phyloP scores from a whole-genome alignment of 2,329 filamentous ascomycete genomes.

The Cladorrhinum sp. region DNA sequence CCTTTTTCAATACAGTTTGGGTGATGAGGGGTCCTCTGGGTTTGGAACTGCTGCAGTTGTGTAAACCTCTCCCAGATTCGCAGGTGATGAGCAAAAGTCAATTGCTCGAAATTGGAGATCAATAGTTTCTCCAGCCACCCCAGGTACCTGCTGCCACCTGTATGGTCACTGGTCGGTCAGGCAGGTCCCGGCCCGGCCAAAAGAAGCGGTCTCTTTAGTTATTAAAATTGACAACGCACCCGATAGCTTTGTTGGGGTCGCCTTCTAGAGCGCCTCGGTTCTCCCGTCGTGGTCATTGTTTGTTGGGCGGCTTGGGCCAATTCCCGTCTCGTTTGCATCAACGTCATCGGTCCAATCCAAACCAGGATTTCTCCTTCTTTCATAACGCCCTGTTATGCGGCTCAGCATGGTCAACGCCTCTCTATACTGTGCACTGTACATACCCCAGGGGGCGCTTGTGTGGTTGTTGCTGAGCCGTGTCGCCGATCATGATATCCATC shows the following conservation, averaged over 20 bases:
- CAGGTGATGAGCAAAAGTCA: not conserved
- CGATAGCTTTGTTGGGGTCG: not conserved
- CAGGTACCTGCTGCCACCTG: not conserved
- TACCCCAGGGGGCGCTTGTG: no score
- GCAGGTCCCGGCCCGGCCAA: not conserved
- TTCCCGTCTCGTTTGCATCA: not conserved
- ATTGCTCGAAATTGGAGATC: not conserved
- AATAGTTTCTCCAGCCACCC: not conserved
- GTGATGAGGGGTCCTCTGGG: not conserved
- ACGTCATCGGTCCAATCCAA: constrained; percentile 2
- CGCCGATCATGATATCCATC: not conserved
- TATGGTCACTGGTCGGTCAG: no score
- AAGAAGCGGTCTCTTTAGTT: not conserved
- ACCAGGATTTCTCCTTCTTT: constrained; percentile 1
- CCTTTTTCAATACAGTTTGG: not conserved
- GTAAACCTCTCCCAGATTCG: no score
- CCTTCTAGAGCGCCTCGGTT: not conserved
- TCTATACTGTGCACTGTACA: no score
- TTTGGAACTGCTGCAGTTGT: no score
- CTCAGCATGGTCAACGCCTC: constrained; percentile 6
- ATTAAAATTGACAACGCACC: not conserved
- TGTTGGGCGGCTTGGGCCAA: constrained; percentile 1
- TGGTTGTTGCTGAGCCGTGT: not conserved
- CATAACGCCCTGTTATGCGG: not conserved
- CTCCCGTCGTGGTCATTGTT: not conserved